Base-by-base conservation (phyloP, 768 basidiomycete genomes). In the Suillus decipiens region DNA sequence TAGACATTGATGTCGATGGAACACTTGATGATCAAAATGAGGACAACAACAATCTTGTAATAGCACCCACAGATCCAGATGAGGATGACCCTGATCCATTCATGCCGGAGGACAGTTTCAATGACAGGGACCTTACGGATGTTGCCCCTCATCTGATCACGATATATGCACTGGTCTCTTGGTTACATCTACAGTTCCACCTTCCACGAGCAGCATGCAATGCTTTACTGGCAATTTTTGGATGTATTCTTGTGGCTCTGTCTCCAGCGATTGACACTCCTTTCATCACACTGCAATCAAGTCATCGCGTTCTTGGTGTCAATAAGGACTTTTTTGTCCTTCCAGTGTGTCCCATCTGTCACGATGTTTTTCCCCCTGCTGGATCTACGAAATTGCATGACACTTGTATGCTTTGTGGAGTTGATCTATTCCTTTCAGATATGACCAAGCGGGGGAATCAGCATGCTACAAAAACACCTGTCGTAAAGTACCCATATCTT, bases 181-280 rank as follows among this genome's bases (percentile, higher is more conserved):
- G 73, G 73, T 67, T 75, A 1, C 73, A 75, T 54, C 22, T 68
- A 0, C 68, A 70, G 24, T 75, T 66, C 61, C 71, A 72, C 24
- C 66, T 73, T 2, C 67, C 73, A 0, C 71, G 69, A 22, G 63
- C 65, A 7, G 72, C 72, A 6, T 75, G 74, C 45, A 72, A 66
- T 54, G 67, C 71, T 0, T 54, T 74, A 1, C 39, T 74, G 0
- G 61, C 63, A 0, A 64, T 68, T 17, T 41, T 74, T 15, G 59
- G 48, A 1, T 54, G 71, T 28, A 64, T 71, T 1, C 48, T 74
- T 0, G 10, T 58, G 2, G 60, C 62, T 4, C 51, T 61, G 2
- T 64, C 63, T 1, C 43, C 57, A 8, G n/a, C 55, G 0, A 58
- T 72, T 3, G n/a, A 63, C 17, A 61, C 67, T 1, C 63, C 68